Base-by-base conservation (phyloP, 1,284 basidiomycete species). In the Heterobasidion annosum region DNA sequence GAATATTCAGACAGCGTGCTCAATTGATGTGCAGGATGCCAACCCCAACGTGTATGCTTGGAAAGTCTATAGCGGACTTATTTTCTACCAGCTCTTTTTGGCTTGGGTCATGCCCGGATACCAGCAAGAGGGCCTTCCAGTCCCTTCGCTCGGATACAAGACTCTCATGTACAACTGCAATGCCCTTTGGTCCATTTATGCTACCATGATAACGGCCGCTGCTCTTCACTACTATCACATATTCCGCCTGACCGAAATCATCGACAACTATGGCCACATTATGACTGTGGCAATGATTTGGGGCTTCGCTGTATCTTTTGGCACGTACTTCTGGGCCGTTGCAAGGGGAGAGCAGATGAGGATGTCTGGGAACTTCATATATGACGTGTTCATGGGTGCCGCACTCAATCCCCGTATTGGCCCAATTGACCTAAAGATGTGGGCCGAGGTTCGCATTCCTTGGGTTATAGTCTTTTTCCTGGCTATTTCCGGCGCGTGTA, bases 371-470 rank as follows among this genome's bases (percentile, higher is more conserved):
- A 96, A 85, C 73, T 83, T 91, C 70, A 79, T 95, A 61, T 99
- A 97, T 68, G 94, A 97, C 65, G 87, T 93, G 59, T 96, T 93
- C 73, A 98, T 98, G 94, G 97, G 97, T 49, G 93, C 94, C 42
- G 81, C 80, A 53, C 77, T 99, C 59, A 99, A 98, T 74, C 97
- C 97, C 12, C 85, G 96, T 56, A 81, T 99, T 59, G 93, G 94
- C n/a, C 77, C 79, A 37, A 81, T 99, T 62, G 96, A 98, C 72
- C 75, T 99, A 66, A 99, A 99, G 77, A 98, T 99, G 95, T 99
- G 95, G 85, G 93, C 93, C 32, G 96, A 99, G 70, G 96, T 99
- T 56, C 84, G 97, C 52, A 92, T 99, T 62, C 94, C 95, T 7
- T 99, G 97, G 96, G 87, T 97, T 18, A 83, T 98, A 55, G 85